A percentile compares a stretch with the other conserved stretches of the same genome.
Evolutionary conservation across 2,329 filamentous ascomycete species (phyloP).

Genomic region (Trichoderma afroharzianum): DNA sequence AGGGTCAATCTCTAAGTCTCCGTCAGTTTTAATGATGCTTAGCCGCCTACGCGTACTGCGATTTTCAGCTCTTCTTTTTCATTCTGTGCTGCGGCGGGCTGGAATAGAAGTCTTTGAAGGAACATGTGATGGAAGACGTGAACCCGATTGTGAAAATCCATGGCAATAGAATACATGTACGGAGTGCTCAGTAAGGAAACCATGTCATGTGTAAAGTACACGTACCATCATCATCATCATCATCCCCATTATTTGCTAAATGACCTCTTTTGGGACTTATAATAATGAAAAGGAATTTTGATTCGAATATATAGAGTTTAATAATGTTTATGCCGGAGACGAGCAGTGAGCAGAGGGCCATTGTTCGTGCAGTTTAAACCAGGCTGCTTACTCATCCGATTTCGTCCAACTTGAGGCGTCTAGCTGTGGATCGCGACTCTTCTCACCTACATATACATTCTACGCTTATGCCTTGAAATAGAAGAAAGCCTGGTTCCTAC

Average conservation of each 20-base stretch:
- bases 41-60: neutral
- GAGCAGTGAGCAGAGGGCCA: neutral
- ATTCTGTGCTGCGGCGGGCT: fast-evolving
- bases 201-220: neutral
- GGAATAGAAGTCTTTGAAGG: neutral
- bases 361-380: neutral
- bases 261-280: neutral
- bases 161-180: neutral
- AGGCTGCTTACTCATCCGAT: neutral
- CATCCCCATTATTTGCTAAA: neutral
- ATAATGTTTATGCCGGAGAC: neutral
- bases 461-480: neutral
- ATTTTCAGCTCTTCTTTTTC: no score
- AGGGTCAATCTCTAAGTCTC: neutral
- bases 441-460: neutral
- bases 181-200: neutral
- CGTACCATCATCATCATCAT: neutral
- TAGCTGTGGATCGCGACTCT: neutral
- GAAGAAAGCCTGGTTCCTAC: neutral
- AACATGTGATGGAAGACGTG: neutral
- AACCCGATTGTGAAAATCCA: fast-evolving
- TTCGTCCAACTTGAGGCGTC: neutral
- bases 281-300: neutral
- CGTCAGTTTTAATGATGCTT: neutral
- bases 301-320: neutral